Conservation (phyloP, 2,329 filamentous ascomycete genomes). For the Akanthomyces uredinophilus region DNA sequence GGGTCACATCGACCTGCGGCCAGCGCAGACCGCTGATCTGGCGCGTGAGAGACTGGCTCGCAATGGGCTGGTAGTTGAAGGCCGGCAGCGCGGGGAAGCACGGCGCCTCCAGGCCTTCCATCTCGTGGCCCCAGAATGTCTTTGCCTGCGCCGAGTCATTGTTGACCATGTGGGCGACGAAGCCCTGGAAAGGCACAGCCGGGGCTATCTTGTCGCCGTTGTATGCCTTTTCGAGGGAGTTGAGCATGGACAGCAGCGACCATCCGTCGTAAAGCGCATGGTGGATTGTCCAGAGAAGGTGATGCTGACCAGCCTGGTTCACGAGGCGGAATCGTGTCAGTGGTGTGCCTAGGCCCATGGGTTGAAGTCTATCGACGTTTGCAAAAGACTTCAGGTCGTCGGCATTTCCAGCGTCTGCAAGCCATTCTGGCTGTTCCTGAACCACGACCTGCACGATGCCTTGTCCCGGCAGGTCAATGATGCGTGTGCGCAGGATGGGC, state of each 20-base stretch:
- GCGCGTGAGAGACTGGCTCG: not conserved
- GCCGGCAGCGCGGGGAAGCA: conserved; percentile 1
- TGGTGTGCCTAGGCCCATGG: not conserved
- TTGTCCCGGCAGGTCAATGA: conserved; percentile 5
- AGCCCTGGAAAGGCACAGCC: not conserved
- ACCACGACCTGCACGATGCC: conserved; percentile 7
- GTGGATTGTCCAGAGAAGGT: conserved; percentile 28
- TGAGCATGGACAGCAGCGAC: conserved; percentile 17
- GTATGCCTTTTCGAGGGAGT: not conserved
- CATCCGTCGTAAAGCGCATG: conserved; percentile 30
- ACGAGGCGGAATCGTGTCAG: conserved; percentile 5
- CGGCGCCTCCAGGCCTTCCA: conserved; percentile 3
- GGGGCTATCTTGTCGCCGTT: not conserved
- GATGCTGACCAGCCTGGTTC: conserved; percentile 1
- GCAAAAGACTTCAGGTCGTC: not conserved
- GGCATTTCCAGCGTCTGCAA: not conserved
- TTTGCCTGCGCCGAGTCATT: not conserved
- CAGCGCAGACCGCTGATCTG: not conserved
- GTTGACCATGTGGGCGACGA: conserved; percentile 1
- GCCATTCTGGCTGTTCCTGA: not conserved
- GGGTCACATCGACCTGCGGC: conserved; percentile 9
- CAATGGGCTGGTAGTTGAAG: not conserved
- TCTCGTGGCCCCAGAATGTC: not conserved
- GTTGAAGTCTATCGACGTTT: not conserved
- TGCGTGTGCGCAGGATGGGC: conserved; percentile 4